These are phyloP conservation scores for Whalleya microplaca DNA, from an alignment of 2,329 filamentous ascomycete genomes.

Conservation along the genomic window DNA sequence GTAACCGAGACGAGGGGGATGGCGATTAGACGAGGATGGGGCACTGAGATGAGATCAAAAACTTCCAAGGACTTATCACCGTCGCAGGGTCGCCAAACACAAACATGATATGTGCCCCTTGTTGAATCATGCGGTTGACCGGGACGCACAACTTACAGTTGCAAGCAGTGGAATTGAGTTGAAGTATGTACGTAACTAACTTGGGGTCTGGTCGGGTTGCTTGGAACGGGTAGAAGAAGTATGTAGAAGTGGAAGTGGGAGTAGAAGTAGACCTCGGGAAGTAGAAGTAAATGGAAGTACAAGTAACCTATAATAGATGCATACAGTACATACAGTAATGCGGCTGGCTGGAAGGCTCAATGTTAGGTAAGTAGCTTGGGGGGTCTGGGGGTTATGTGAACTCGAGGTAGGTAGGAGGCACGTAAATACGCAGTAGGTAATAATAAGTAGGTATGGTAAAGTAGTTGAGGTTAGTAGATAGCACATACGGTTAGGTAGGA, in stretches of 20 bases:
- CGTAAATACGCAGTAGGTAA: background rate
- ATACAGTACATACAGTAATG: no score
- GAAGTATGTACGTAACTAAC: background rate
- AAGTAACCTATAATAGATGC: background rate
- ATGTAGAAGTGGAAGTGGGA: no score
- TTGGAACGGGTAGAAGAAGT: no score
- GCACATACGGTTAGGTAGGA: background rate
- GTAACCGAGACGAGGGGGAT: background rate
- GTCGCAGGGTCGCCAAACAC: conserved; percentile 20
- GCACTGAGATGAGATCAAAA: conserved; percentile 13
- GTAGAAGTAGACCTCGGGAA: no score
- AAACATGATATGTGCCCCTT: conserved; percentile 18
- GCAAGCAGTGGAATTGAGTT: no score
- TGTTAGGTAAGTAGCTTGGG: no score
- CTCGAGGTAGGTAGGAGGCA: background rate
- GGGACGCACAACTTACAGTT: background rate
- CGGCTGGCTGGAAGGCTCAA: no score
- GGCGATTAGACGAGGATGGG: conserved; percentile 14
- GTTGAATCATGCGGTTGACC: background rate
- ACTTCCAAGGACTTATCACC: conserved; percentile 16
- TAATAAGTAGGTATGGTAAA: background rate
- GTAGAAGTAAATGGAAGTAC: background rate
- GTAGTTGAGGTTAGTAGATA: background rate
- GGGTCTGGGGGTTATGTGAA: no score
- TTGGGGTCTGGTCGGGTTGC: no score